Evolutionary conservation across 2,329 filamentous ascomycete species (phyloP).

Genomic region (Dothidotthia symphoricarpi): DNA sequence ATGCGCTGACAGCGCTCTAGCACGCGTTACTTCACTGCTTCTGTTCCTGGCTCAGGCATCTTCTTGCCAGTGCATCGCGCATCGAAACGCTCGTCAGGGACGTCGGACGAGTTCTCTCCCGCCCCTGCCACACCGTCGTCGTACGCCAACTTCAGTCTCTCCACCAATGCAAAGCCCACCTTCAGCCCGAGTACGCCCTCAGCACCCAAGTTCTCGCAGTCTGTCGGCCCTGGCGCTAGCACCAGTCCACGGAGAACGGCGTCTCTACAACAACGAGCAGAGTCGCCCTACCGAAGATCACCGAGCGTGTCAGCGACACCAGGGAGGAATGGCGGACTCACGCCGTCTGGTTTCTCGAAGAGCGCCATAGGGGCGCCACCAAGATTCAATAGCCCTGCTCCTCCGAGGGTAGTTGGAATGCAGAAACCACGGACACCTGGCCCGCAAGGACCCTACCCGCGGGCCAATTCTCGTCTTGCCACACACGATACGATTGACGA

Average conservation of each 20-base stretch:
- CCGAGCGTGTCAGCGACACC: conserved; percentile 42
- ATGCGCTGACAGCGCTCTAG: conserved; percentile 31
- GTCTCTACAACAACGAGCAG: conserved; percentile 80
- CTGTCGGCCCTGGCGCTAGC: conserved; percentile 69
- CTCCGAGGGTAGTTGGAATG: conserved; percentile 57
- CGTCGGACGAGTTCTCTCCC: conserved; percentile 57
- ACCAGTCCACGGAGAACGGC: conserved; percentile 57
- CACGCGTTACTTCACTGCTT: conserved; percentile 75
- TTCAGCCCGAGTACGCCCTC: conserved; percentile 54
- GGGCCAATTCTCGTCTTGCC: conserved; percentile 49
- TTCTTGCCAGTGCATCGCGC: conserved; percentile 87
- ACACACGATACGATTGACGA: conserved; percentile 44
- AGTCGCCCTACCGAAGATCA: conserved; percentile 74
- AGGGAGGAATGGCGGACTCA: conserved; percentile 55
- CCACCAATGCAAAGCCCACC: conserved; percentile 51
- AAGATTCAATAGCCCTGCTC: conserved; percentile 62
- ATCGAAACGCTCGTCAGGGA: conserved; percentile 62
- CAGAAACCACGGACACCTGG: conserved; percentile 44
- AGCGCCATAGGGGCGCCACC: conserved; percentile 53
- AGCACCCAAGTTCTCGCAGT: conserved; percentile 81
- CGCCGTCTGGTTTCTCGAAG: conserved; percentile 56
- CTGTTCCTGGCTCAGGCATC: conserved; percentile 78
- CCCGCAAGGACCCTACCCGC: conserved; percentile 47
- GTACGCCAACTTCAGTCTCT: conserved; percentile 55
- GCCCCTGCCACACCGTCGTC: conserved; percentile 68